phyloP scores from a whole-genome alignment of 1,139 yeast genomes.

The Suzukiozyma palmioleophila region DNA sequence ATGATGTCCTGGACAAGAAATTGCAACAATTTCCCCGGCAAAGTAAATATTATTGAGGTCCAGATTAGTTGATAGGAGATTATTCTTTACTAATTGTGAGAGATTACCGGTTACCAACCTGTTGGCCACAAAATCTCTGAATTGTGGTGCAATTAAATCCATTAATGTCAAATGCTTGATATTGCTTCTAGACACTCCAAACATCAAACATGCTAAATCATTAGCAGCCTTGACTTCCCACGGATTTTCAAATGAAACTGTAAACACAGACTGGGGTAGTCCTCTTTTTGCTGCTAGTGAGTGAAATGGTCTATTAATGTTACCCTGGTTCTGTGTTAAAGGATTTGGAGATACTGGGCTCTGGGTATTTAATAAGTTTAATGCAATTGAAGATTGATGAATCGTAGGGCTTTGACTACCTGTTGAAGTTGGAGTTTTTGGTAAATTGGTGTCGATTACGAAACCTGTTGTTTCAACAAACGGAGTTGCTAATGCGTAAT shows the following conservation, averaged over 20 bases:
- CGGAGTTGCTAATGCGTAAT: constrained; percentile 72
- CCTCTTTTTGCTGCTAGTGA: constrained; percentile 60
- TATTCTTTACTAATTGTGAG: constrained; percentile 17
- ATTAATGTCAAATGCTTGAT: constrained; percentile 61
- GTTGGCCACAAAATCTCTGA: constrained; percentile 60
- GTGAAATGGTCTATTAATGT: constrained; percentile 49
- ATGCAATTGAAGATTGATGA: constrained; percentile 25
- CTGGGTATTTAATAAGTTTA: constrained; percentile 19
- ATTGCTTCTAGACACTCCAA: constrained; percentile 71
- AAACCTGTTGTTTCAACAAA: constrained; percentile 55
- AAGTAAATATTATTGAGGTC: constrained; percentile 31
- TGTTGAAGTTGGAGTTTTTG: constrained; percentile 7
- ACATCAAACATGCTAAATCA: constrained; percentile 83
- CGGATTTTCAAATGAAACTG: constrained; percentile 71
- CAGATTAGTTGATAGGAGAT: constrained; percentile 3
- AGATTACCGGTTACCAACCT: constrained; percentile 39
- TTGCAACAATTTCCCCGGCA: constrained; percentile 57
- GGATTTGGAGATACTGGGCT: not conserved
- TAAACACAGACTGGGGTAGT: constrained; percentile 78
- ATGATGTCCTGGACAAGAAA: constrained; percentile 45
- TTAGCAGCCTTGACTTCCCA: constrained; percentile 83
- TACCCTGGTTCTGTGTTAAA: constrained; percentile 8
- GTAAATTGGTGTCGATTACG: constrained; percentile 7
- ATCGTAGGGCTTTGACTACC: constrained; percentile 10
- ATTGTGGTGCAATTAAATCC: constrained; percentile 75